Percentiles rank a stretch among this genome's conserved stretches.
phyloP scores from a whole-genome alignment of 1,139 yeast species.

The Kodamaea fungicola region DNA sequence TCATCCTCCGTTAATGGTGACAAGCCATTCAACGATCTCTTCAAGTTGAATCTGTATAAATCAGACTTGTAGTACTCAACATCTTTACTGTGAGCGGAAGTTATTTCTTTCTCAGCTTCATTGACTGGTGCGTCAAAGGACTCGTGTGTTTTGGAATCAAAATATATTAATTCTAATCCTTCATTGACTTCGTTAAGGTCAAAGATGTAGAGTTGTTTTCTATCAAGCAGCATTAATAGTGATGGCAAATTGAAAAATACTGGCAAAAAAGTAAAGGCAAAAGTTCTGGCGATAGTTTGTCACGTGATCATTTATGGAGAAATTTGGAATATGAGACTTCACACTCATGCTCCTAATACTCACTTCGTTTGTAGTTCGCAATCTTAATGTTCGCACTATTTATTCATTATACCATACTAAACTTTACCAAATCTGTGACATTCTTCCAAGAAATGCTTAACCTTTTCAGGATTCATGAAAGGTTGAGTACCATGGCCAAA shows the following conservation, averaged over 20 bases:
- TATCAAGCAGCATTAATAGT: slow-evolving; percentile 9
- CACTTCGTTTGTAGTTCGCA: background rate
- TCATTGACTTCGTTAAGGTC: slow-evolving; percentile 42
- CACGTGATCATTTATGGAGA: no score
- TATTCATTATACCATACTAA: slow-evolving; percentile 7
- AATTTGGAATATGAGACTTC: no score
- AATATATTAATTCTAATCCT: slow-evolving; percentile 53
- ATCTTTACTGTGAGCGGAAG: slow-evolving; percentile 4
- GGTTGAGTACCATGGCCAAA: slow-evolving; percentile 99
- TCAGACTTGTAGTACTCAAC: slow-evolving; percentile 51
- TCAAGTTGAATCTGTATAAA: slow-evolving; percentile 57
- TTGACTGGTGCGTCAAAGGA: background rate
- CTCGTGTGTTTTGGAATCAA: slow-evolving; percentile 44
- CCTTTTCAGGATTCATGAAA: slow-evolving; percentile 88
- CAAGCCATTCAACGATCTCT: slow-evolving; percentile 47
- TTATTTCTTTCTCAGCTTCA: background rate
- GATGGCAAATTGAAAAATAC: background rate
- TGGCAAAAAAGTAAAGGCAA: slow-evolving; percentile 1
- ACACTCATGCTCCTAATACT: no score
- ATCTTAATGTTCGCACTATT: background rate
- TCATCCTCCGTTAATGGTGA: slow-evolving; percentile 52
- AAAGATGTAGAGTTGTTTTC: slow-evolving; percentile 51
- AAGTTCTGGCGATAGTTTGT: background rate
- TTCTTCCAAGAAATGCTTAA: slow-evolving; percentile 79
- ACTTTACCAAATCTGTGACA: slow-evolving; percentile 74